phyloP scores from a whole-genome alignment of 2,329 filamentous ascomycete species.

The Hypoxylon sp. region DNA sequence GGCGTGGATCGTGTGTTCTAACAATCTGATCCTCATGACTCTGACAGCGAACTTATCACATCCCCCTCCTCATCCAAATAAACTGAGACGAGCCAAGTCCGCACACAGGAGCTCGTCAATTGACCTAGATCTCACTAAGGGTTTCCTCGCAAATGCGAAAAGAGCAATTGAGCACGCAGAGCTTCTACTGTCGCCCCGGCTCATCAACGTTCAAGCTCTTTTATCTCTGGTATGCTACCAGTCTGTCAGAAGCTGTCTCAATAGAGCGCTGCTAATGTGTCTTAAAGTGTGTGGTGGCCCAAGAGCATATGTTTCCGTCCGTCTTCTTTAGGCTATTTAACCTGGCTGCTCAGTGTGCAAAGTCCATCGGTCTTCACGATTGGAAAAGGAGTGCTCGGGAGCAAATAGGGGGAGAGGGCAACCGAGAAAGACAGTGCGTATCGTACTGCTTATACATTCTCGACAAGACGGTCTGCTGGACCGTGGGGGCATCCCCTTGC shows the following conservation, averaged over 20 bases:
- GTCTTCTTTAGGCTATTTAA: slow-evolving; percentile 26
- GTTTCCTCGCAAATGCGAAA: slow-evolving; percentile 32
- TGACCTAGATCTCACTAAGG: slow-evolving; percentile 31
- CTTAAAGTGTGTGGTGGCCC: slow-evolving; percentile 29
- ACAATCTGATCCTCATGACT: slow-evolving; percentile 33
- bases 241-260: neutral
- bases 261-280: slow-evolving; percentile 9
- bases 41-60: slow-evolving; percentile 24
- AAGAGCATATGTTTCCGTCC: slow-evolving; percentile 26
- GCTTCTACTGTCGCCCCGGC: slow-evolving; percentile 20
- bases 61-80: slow-evolving; percentile 11
- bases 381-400: slow-evolving; percentile 17
- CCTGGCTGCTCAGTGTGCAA: slow-evolving; percentile 26
- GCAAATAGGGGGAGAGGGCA: neutral
- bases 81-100: slow-evolving; percentile 8
- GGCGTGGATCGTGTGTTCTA: slow-evolving; percentile 26
- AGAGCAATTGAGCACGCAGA: slow-evolving; percentile 28
- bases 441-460: slow-evolving; percentile 36
- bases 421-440: slow-evolving; percentile 22
- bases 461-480: slow-evolving; percentile 29
- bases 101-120: slow-evolving; percentile 23
- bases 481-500: slow-evolving; percentile 12
- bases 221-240: slow-evolving; percentile 27
- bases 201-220: slow-evolving; percentile 35
- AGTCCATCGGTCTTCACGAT: slow-evolving; percentile 30